Evolutionary conservation across 23 red algal genomes (phyloP).

Genomic region (Agarophyton chilense): DNA sequence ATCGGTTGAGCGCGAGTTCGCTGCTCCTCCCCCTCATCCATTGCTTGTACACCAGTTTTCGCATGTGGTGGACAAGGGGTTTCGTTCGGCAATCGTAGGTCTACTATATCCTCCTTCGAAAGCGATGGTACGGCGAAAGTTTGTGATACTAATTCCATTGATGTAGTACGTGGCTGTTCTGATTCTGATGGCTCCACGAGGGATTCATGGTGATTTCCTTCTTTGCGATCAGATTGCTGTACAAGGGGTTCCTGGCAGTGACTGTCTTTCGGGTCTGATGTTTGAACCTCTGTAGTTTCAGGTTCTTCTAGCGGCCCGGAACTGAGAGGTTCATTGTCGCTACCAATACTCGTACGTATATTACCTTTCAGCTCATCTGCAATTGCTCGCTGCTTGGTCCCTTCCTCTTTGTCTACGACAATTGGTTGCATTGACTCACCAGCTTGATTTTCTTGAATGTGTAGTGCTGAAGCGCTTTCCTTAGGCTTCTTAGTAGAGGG

Average conservation of each 20-base stretch:
- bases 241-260: not conserved
- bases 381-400: not conserved
- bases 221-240: no score
- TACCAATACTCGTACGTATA: no score
- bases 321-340: no score
- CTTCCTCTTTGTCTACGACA: not conserved
- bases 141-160: not conserved
- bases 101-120: not conserved
- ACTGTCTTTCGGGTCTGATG: not conserved
- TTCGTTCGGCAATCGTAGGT: not conserved
- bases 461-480: not conserved
- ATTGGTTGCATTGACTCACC: not conserved
- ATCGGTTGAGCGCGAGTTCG: not conserved
- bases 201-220: not conserved
- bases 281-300: not conserved
- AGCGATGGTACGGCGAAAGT: not conserved
- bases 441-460: not conserved
- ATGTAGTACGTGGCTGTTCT: not conserved
- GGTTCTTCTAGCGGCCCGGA: not conserved
- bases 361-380: not conserved
- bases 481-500: not conserved
- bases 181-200: not conserved
- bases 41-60: not conserved
- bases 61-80: not conserved
- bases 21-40: not conserved